These are phyloP conservation scores for Yamadazyma dendronema DNA, from an alignment of 1,139 yeast species.

Conservation along the genomic window DNA sequence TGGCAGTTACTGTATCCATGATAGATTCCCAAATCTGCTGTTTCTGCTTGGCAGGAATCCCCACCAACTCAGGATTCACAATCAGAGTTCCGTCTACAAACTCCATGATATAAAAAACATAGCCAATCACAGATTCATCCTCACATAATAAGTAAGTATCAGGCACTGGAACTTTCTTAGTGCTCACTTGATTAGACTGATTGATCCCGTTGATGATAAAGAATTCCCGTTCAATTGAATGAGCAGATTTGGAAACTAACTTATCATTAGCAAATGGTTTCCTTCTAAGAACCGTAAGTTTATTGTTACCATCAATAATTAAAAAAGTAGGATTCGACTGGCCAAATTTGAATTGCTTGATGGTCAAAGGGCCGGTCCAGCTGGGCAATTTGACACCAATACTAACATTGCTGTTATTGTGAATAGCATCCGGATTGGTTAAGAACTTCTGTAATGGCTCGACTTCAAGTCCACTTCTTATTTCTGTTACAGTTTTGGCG, in stretches of 20 bases:
- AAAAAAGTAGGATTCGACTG: constrained; percentile 69
- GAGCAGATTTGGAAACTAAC: constrained; percentile 59
- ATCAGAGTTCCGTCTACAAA: constrained; percentile 59
- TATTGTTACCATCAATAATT: constrained; percentile 40
- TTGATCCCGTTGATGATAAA: constrained; percentile 50
- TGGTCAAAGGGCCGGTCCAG: constrained; percentile 20
- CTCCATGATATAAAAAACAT: constrained; percentile 60
- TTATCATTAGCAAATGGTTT: constrained; percentile 58
- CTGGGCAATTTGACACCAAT: constrained; percentile 20
- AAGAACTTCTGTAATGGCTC: constrained; percentile 29
- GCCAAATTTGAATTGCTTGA: constrained; percentile 61
- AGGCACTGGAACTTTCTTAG: constrained; percentile 48
- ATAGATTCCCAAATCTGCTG: constrained; percentile 49
- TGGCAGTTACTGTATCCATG: constrained; percentile 47
- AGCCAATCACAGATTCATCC: constrained; percentile 49
- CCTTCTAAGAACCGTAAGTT: constrained; percentile 52
- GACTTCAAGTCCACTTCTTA: constrained; percentile 40
- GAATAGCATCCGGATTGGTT: constrained; percentile 10
- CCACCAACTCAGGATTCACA: constrained; percentile 54
- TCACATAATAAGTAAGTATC: constrained; percentile 48
- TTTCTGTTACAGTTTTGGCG: constrained; percentile 21
- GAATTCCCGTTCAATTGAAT: constrained; percentile 65
- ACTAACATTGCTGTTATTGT: constrained; percentile 13
- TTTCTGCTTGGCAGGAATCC: constrained; percentile 24
- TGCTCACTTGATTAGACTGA: constrained; percentile 24